Base-by-base conservation (phyloP, 768 basidiomycete species). In the Pleurotus tuber-regium region DNA sequence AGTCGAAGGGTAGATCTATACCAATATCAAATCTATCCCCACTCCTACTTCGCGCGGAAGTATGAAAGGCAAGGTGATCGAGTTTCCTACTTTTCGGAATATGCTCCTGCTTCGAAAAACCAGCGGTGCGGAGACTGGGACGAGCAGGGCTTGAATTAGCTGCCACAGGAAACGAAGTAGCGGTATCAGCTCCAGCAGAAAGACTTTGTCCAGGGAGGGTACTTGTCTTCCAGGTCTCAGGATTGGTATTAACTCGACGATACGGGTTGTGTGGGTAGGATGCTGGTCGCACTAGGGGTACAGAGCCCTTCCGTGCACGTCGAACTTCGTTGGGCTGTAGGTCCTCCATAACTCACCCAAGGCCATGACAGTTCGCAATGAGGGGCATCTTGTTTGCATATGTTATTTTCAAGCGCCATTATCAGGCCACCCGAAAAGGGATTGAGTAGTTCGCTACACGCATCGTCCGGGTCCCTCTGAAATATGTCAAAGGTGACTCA, bases 21-120 rank as follows among this genome's bases (percentile, higher is more conserved):
- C 21, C 23, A n/a, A 48, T 16, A 19, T 48, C 46, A 35, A 48
- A 48, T 48, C 46, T 24, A 35, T 48, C 46, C 18, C 28, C 21
- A n/a, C n/a, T n/a, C n/a, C n/a, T n/a, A n/a, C n/a, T n/a, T n/a
- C n/a, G n/a, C n/a, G n/a, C n/a, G n/a, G n/a, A n/a, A n/a, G n/a
- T n/a, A n/a, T n/a, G n/a, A n/a, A 8, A 19, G 16, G 29, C 8
- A 14, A 31, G 14, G 14, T 26, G 46, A 35, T 11, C 31, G 19
- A 35, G 30, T 24, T 48, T 48, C 31, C 46, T 36, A 21, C 31
- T 9, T 35, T 48, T 33, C 18, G 43, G 19, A 48, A 33, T 33
- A 21, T 24, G 23, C 16, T 24, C 40, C 40, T 42, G 40, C 40
- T 26, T 29, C 16, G 30, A 30, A 19, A 31, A 26, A 21, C 46